Conservation (phyloP, 805 yeast species). For the Candida coleopterorum region DNA sequence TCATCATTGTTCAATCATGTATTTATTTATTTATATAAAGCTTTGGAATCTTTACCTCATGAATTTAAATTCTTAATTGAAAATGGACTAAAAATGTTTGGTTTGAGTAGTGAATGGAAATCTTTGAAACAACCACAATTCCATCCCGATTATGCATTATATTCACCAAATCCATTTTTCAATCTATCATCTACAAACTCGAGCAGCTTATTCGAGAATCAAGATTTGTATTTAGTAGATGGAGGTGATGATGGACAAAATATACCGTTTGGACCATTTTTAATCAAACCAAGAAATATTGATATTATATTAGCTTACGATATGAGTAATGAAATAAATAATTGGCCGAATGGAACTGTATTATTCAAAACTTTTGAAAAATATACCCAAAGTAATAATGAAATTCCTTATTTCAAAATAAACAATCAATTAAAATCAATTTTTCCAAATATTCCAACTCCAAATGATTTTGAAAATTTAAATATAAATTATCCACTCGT, state of each 20-base stretch:
- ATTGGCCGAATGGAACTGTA: conserved; percentile 59
- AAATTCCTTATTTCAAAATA: conserved; percentile 14
- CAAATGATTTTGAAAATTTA: conserved; percentile 16
- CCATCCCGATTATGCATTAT: conserved; percentile 57
- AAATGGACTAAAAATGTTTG: conserved; percentile 39
- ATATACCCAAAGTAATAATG: conserved; percentile 16
- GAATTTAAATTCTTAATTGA: conserved; percentile 29
- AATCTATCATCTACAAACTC: neutral
- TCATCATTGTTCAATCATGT: conserved; percentile 59
- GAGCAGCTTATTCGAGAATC: conserved; percentile 10
- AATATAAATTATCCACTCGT: conserved; percentile 30
- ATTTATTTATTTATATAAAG: conserved; percentile 44
- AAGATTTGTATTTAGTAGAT: conserved; percentile 33
- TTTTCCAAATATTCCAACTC: conserved; percentile 36
- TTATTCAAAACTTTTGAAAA: conserved; percentile 35
- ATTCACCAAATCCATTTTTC: conserved; percentile 60
- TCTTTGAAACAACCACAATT: conserved; percentile 21
- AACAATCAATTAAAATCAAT: conserved; percentile 10
- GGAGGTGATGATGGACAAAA: conserved; percentile 50
- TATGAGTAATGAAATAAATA: conserved; percentile 46
- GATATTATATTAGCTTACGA: conserved; percentile 41
- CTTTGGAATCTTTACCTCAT: conserved; percentile 27
- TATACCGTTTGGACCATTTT: conserved; percentile 43
- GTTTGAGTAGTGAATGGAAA: conserved; percentile 29
- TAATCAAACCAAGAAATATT: conserved; percentile 28